Evolutionary conservation across 108 stramenopile genomes (phyloP).

Genomic region (Schizochytrium sp.): DNA sequence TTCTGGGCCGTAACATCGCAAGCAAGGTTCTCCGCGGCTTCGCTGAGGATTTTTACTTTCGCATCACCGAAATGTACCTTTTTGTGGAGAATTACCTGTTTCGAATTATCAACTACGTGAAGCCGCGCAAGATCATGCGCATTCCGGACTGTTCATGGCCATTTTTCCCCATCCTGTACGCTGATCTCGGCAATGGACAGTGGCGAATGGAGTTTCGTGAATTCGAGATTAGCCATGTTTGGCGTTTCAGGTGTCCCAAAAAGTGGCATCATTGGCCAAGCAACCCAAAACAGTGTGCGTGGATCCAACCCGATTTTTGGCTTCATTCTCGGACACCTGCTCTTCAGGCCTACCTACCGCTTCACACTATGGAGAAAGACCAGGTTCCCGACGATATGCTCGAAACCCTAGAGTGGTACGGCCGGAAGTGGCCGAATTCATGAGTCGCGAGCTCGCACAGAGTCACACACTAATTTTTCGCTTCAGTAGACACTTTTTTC

Average conservation of each 20-base stretch:
- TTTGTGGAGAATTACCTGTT: background rate
- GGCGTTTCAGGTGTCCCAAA: background rate
- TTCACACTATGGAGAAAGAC: background rate
- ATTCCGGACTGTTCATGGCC: background rate
- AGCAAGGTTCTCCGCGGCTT: background rate
- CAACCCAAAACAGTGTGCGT: background rate
- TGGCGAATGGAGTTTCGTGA: background rate
- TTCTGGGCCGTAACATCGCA: background rate
- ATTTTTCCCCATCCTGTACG: background rate
- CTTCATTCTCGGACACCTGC: background rate
- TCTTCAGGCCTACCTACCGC: background rate
- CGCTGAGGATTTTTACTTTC: background rate
- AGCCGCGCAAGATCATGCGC: background rate
- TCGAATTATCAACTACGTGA: background rate
- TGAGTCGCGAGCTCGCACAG: too few species aligned
- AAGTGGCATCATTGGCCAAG: background rate
- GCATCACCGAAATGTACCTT: background rate
- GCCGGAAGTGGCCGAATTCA: background rate
- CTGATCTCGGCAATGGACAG: background rate
- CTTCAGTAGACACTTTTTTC: too few species aligned
- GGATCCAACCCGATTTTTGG: background rate
- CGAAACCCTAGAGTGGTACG: background rate
- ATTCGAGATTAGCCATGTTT: background rate
- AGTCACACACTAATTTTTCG: too few species aligned
- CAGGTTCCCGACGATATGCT: background rate